Evolutionary conservation across 495 filamentous ascomycete species (phyloP), one percentile per base, ranked within the genome.

Genomic region (Tuber umbilicatum): DNA sequence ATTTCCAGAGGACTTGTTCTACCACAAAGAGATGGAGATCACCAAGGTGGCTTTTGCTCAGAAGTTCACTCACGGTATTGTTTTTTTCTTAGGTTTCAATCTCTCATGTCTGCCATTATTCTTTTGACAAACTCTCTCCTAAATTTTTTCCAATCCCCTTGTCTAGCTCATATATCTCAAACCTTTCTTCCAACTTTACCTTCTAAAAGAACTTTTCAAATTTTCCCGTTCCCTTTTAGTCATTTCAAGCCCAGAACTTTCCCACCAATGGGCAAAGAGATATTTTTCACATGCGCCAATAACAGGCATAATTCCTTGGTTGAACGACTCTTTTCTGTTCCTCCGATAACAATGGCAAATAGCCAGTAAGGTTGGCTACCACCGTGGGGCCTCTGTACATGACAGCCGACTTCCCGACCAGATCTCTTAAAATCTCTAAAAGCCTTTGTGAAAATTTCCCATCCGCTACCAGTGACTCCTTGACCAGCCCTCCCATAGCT

Each of bases 11-110:
- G 95, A 99, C 78, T 86, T 98, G 85, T 98, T 99, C 85, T 99
- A 99, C 83, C 93, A 97, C 84, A 97, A 95, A 86, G 95, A 99
- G 85, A 98, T 98, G 96, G 94, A 98, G 84, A 90, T 97, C 79
- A 91, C 91, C 41, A 99, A 98, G 88, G 83, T 89, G 68, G 92
- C 94, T 4, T 99, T 99, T 83, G 98, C 95, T 27, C 88, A 92
- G 80, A 95, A 99, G 84, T 99, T 99, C 83, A 96, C 94, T 31
- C 93, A 91, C 78, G 92, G 93, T 70, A 91, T 98, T 79, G 93
- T n/a, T 98, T 27, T 99, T 97, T 83, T 93, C 93, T 12, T 99
- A 95, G 96, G 92, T 99, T n/a, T n/a, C n/a, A n/a, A n/a, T n/a
- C n/a, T n/a, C n/a, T n/a, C n/a, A n/a, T n/a, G n/a, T n/a, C n/a